A percentile compares a stretch with the other conserved stretches of the same genome.
These are phyloP conservation scores for Galerina marginata DNA, from an alignment of 768 basidiomycete genomes.

Conservation along the genomic window DNA sequence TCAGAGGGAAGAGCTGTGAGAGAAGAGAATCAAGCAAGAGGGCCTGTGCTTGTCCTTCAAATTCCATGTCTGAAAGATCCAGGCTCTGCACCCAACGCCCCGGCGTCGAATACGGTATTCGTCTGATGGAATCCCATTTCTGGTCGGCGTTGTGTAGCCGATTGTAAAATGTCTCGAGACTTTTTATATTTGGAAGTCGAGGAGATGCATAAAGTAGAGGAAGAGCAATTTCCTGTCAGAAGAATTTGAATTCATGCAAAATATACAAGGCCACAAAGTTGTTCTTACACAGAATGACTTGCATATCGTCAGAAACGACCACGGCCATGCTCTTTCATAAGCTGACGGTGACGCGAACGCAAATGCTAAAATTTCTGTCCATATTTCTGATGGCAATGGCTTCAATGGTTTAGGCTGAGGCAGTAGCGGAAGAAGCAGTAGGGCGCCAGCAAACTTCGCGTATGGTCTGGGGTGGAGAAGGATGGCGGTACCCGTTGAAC, in stretches of 20 bases:
- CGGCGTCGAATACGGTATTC: conserved; percentile 86
- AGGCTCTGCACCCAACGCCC: conserved; percentile 85
- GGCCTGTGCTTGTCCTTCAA: conserved; percentile 50
- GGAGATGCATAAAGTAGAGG: conserved; percentile 71
- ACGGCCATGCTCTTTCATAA: conserved; percentile 27
- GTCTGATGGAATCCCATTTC: conserved; percentile 87
- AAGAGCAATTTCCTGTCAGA: conserved; percentile 61
- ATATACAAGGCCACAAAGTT: background rate
- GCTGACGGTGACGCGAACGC: conserved; percentile 31
- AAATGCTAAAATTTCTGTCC: conserved; percentile 64
- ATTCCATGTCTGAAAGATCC: conserved; percentile 65
- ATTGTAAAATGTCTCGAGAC: conserved; percentile 63
- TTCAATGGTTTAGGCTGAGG: conserved; percentile 56
- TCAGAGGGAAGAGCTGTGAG: conserved; percentile 65
- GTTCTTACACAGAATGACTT: conserved; percentile 48
- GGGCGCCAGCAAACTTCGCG: conserved; percentile 58
- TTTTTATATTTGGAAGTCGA: conserved; percentile 43
- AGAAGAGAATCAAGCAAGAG: conserved; percentile 68
- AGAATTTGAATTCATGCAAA: background rate
- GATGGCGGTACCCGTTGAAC: conserved; percentile 39
- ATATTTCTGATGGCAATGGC: conserved; percentile 72
- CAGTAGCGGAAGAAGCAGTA: conserved; percentile 73
- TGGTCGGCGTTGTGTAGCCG: conserved; percentile 67
- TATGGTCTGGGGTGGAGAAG: conserved; percentile 73
- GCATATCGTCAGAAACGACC: conserved; percentile 48